Evolutionary conservation across 768 basidiomycete genomes (phyloP).

Genomic region (Pleurotus platypus): DNA sequence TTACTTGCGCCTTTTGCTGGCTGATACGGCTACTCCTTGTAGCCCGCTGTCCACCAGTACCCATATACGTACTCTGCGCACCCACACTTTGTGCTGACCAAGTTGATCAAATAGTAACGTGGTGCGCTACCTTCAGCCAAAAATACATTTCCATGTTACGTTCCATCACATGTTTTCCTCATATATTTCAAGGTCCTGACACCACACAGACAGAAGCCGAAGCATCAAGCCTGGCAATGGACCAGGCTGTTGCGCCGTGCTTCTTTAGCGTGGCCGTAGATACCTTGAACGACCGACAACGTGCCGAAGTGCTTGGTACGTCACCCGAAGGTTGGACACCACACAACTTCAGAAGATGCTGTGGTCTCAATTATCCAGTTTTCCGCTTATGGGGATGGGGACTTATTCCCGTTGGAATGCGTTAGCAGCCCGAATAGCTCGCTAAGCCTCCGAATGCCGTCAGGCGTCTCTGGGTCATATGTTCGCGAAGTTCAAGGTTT

Average conservation of each 20-base stretch:
- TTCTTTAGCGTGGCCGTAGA: conserved; percentile 2
- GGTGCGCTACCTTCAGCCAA: not conserved
- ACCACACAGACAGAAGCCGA: conserved; percentile 2
- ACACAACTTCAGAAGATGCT: not conserved
- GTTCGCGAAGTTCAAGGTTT: conserved; percentile 1
- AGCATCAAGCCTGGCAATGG: not conserved
- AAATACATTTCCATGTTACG: too few relatives aligned
- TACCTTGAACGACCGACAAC: conserved; percentile 4
- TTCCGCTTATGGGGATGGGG: conserved; percentile 3
- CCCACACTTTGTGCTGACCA: conserved; percentile 2
- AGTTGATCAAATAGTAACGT: not conserved
- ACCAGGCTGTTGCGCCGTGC: not conserved
- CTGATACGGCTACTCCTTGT: not conserved
- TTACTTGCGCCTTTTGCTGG: conserved; percentile 4
- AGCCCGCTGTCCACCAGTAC: not conserved
- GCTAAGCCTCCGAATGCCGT: conserved; percentile 6
- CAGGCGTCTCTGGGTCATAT: conserved; percentile 5
- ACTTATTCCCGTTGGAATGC: not conserved
- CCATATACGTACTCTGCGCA: not conserved
- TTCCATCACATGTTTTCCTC: conserved; percentile 5
- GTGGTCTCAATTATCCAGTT: not conserved
- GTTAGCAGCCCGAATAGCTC: not conserved
- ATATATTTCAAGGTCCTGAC: not conserved
- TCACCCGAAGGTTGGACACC: not conserved
- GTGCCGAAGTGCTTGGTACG: conserved; percentile 4